Evolutionary conservation across 202 grass and related monocot species (phyloP).

Genomic region (Bolboschoenoplectus hybrid): DNA sequence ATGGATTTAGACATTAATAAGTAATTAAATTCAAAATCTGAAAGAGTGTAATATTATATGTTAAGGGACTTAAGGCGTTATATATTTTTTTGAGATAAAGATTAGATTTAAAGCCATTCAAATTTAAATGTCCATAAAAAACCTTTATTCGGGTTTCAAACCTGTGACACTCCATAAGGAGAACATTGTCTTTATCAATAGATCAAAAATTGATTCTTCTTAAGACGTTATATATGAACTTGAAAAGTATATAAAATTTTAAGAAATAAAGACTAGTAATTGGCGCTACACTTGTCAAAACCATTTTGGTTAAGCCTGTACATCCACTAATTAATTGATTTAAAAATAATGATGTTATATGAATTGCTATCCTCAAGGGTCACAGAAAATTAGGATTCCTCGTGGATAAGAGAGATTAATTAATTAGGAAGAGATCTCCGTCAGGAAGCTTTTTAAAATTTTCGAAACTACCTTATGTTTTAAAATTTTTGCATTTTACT

Average conservation of each 20-base stretch:
- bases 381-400: conserved; percentile 31
- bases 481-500: neutral
- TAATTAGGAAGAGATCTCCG: conserved; percentile 22
- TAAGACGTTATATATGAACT: neutral
- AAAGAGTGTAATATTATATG: neutral
- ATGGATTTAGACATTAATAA: neutral
- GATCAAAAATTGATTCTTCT: too few species aligned
- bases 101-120: too few species aligned
- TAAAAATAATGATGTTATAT: neutral
- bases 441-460: conserved; percentile 8
- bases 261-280: neutral
- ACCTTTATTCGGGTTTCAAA: too few species aligned
- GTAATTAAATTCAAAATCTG: neutral
- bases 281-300: neutral
- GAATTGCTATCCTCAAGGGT: neutral
- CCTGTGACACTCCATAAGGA: too few species aligned
- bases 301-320: neutral
- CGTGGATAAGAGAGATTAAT: conserved; percentile 19
- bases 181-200: too few species aligned
- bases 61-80: too few species aligned
- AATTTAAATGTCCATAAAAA: too few species aligned
- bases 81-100: too few species aligned
- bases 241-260: neutral
- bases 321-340: neutral
- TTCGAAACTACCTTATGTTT: neutral